Percentiles rank a stretch among this genome's conserved stretches.
Conservation (phyloP, 495 filamentous ascomycete species). For the Bryoglossum gracile region DNA sequence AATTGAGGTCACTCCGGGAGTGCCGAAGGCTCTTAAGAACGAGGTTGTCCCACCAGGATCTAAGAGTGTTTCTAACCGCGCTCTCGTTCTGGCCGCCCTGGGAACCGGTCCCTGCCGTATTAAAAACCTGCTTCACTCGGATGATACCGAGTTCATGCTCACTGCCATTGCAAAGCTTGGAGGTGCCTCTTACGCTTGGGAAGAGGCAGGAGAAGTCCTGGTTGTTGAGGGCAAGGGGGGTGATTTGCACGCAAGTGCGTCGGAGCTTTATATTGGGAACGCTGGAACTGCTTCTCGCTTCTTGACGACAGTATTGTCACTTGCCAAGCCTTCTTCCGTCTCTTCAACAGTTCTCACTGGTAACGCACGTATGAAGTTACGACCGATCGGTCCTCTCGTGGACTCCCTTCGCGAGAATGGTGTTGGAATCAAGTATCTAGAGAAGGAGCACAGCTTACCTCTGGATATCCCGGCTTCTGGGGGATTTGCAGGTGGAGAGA, state of each 20-base stretch:
- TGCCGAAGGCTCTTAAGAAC: conserved; percentile 54
- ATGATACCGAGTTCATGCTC: conserved; percentile 96
- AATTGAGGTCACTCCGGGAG: conserved; percentile 62
- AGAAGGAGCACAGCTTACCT: conserved; percentile 72
- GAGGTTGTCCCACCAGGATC: conserved; percentile 87
- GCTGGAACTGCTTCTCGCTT: conserved; percentile 95
- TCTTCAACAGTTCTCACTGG: conserved; percentile 78
- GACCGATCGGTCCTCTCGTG: conserved; percentile 90
- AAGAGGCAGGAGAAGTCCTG: conserved; percentile 82
- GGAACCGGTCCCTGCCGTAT: conserved; percentile 82
- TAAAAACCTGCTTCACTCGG: conserved; percentile 88
- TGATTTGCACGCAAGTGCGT: conserved; percentile 63
- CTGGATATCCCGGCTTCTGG: conserved; percentile 73
- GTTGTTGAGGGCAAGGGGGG: conserved; percentile 89
- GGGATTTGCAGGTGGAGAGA: conserved; percentile 85
- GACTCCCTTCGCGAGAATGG: conserved; percentile 83
- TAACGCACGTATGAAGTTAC: conserved; percentile 92
- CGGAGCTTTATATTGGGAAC: conserved; percentile 88
- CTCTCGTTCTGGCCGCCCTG: conserved; percentile 85
- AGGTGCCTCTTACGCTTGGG: conserved; percentile 92
- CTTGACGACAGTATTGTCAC: conserved; percentile 83
- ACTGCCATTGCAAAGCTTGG: conserved; percentile 74
- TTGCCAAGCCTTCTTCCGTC: conserved; percentile 57
- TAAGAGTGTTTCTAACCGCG: conserved; percentile 96
- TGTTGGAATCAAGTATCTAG: conserved; percentile 73